phyloP scores from a whole-genome alignment of 2,329 filamentous ascomycete genomes.

The Penicillium sp. region DNA sequence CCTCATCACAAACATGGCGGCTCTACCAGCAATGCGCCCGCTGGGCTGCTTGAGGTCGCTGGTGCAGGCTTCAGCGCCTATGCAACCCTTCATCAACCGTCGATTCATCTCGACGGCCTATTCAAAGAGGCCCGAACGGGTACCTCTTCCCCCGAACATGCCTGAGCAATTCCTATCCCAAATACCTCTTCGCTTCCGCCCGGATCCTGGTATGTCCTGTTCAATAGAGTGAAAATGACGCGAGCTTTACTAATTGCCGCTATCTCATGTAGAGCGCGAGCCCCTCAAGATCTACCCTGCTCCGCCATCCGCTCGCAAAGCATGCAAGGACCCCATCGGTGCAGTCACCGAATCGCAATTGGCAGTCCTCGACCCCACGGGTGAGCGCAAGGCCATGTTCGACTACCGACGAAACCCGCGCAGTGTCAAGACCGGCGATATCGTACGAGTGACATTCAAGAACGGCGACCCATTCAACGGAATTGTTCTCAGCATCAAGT shows the following conservation, averaged over 20 bases:
- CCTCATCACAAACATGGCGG: conserved; percentile 58
- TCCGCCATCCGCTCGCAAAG: conserved; percentile 35
- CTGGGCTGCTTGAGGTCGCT: conserved; percentile 68
- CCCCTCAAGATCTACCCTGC: conserved; percentile 56
- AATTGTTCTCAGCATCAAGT: conserved; percentile 81
- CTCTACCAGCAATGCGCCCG: conserved; percentile 62
- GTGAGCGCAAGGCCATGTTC: conserved; percentile 79
- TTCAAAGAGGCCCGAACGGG: conserved; percentile 42
- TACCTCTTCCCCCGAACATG: conserved; percentile 43
- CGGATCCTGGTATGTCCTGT: conserved; percentile 36
- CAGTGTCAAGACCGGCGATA: conserved; percentile 79
- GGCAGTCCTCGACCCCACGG: conserved; percentile 75
- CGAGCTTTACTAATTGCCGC: neutral
- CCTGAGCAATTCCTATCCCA: conserved; percentile 46
- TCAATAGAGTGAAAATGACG: neutral
- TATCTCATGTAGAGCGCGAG: conserved; percentile 40
- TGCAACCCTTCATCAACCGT: conserved; percentile 49
- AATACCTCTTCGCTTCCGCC: conserved; percentile 41
- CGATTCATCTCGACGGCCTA: conserved; percentile 55
- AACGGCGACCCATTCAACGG: conserved; percentile 87
- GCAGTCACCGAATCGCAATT: conserved; percentile 69
- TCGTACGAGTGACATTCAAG: conserved; percentile 83
- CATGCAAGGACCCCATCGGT: conserved; percentile 63
- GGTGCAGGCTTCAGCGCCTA: conserved; percentile 54
- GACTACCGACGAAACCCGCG: conserved; percentile 70